phyloP scores from a whole-genome alignment of 345 rosid genomes.

The Anastatica hierochuntica region DNA sequence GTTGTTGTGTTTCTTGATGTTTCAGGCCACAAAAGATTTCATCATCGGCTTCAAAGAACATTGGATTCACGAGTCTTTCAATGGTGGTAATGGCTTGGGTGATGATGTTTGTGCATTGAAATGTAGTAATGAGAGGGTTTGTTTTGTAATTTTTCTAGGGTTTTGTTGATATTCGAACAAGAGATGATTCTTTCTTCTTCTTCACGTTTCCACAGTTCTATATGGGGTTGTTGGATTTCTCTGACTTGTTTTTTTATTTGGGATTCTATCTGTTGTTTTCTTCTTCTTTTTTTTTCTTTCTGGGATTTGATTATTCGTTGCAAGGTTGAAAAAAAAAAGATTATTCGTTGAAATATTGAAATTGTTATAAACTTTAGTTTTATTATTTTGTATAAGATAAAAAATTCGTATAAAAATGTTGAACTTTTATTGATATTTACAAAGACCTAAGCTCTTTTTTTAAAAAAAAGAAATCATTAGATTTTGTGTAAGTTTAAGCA shows the following conservation, averaged over 20 bases:
- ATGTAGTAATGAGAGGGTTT: conserved; percentile 4
- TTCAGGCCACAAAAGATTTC: conserved; percentile 69
- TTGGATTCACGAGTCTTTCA: conserved; percentile 3
- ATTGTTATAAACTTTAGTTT: no score
- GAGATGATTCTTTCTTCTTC: conserved; percentile 14
- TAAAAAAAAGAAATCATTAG: no score
- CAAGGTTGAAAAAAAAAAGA: not conserved
- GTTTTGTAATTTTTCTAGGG: conserved; percentile 10
- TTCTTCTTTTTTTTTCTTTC: conserved; percentile 11
- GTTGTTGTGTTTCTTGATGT: not conserved
- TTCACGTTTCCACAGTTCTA: conserved; percentile 22
- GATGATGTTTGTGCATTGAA: conserved; percentile 19
- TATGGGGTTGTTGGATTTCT: conserved; percentile 14
- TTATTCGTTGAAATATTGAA: no score
- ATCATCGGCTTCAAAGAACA: conserved; percentile 23
- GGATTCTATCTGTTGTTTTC: conserved; percentile 22
- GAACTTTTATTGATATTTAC: no score
- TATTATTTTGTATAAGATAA: no score
- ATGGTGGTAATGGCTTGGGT: conserved; percentile 13
- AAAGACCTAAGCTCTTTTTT: no score
- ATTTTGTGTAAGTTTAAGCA: no score
- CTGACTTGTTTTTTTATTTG: conserved; percentile 16
- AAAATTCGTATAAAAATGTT: no score
- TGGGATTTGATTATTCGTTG: conserved; percentile 16
- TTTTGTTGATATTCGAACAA: conserved; percentile 23